Conservation (phyloP, 169 alveolate species). For the Plasmodium gaboni region DNA sequence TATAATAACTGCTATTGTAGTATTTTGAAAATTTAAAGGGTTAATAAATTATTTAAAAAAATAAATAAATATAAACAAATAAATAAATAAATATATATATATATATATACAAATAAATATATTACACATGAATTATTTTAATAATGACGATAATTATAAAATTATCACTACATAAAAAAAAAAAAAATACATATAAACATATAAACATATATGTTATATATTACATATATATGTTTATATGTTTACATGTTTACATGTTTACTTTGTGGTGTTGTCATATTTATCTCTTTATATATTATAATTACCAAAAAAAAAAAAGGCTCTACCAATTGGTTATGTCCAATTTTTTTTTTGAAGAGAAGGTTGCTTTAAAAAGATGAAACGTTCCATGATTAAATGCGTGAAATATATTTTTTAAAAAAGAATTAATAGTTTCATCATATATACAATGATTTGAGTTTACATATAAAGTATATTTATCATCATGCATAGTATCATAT, state of each 20-base stretch:
- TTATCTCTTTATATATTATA: not conserved
- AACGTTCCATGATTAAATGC: conserved; percentile 37
- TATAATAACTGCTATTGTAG: too few species aligned
- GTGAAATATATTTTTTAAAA: conserved; percentile 29
- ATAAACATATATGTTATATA: not conserved
- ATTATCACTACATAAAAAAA: too few species aligned
- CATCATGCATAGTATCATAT: conserved; percentile 49
- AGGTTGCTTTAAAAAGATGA: conserved; percentile 22
- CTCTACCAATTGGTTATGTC: conserved; percentile 56
- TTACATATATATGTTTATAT: not conserved
- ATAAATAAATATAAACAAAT: too few species aligned
- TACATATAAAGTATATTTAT: conserved; percentile 41
- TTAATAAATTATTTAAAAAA: too few species aligned
- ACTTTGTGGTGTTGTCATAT: not conserved
- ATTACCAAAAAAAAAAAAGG: too few species aligned
- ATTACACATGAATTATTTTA: too few species aligned
- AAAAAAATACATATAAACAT: not conserved
- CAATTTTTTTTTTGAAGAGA: conserved; percentile 50
- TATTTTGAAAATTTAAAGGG: too few species aligned
- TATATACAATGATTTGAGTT: conserved; percentile 22
- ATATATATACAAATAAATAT: too few species aligned
- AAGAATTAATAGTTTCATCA: conserved; percentile 20
- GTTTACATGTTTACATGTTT: not conserved
- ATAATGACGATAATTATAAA: too few species aligned
- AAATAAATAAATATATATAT: too few species aligned